These are phyloP conservation scores for Leptosphaerulina australis DNA, from an alignment of 2,329 filamentous ascomycete genomes.

Conservation along the genomic window DNA sequence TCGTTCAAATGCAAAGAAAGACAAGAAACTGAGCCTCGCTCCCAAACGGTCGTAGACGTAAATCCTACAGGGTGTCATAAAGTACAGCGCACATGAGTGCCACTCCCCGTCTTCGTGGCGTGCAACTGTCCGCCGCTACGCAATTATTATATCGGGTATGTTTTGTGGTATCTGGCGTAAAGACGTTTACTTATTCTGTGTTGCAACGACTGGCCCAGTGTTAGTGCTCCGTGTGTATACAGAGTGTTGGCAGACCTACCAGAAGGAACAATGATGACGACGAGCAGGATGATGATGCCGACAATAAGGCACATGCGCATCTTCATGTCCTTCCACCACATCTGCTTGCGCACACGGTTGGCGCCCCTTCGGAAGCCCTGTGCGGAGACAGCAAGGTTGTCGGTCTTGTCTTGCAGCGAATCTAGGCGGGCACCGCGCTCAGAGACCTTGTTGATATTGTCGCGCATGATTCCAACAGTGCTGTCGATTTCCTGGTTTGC, in stretches of 20 bases:
- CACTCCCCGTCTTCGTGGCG: constrained; percentile 28
- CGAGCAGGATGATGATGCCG: constrained; percentile 87
- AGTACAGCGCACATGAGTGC: constrained; percentile 34
- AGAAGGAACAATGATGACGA: constrained; percentile 92
- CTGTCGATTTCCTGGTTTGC: constrained; percentile 89
- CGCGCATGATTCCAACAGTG: constrained; percentile 91
- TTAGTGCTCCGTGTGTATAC: constrained; percentile 12
- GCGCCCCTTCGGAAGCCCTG: constrained; percentile 95
- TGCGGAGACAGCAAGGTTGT: constrained; percentile 90
- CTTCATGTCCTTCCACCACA: constrained; percentile 99
- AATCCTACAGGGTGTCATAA: constrained; percentile 41
- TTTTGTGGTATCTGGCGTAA: constrained; percentile 36
- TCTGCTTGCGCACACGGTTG: constrained; percentile 89
- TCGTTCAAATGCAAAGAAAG: constrained; percentile 45
- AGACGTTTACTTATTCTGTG: constrained; percentile 30
- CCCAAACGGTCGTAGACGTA: constrained; percentile 45
- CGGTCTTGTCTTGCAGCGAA: constrained; percentile 87
- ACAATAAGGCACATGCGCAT: constrained; percentile 97
- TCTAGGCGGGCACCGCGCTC: constrained; percentile 90
- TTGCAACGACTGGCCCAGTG: constrained; percentile 34
- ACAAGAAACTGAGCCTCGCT: constrained; percentile 46
- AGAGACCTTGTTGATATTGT: constrained; percentile 96
- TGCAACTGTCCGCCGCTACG: constrained; percentile 28
- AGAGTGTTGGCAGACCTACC: constrained; percentile 63
- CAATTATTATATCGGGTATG: constrained; percentile 41